phyloP scores from a whole-genome alignment of 169 alveolate genomes.

The Babesia microti region DNA sequence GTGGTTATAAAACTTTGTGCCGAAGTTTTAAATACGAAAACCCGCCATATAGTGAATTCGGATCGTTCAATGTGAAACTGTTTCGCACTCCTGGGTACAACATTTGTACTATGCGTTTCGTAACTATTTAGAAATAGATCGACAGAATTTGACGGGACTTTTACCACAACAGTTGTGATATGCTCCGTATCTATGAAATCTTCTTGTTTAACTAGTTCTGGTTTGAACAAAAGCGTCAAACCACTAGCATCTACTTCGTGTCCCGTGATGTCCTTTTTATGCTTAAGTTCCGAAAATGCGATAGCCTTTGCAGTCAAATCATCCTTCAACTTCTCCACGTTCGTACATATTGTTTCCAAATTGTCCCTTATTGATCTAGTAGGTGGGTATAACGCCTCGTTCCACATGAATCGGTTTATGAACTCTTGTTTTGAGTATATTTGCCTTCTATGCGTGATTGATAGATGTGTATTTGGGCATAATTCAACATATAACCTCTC shows the following conservation, averaged over 20 bases:
- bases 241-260: conserved; percentile 51
- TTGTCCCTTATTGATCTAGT: conserved; percentile 64
- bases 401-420: conserved; percentile 73
- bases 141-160: conserved; percentile 60
- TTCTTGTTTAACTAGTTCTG: conserved; percentile 61
- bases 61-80: conserved; percentile 50
- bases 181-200: conserved; percentile 69
- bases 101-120: conserved; percentile 53
- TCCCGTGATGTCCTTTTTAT: conserved; percentile 30
- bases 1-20: conserved; percentile 53
- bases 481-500: conserved; percentile 52
- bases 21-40: conserved; percentile 58
- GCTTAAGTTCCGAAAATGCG: conserved; percentile 66
- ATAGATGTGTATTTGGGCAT: conserved; percentile 53
- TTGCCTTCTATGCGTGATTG: conserved; percentile 60
- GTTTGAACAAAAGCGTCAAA: conserved; percentile 69
- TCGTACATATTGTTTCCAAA: conserved; percentile 62
- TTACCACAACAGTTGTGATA: conserved; percentile 66
- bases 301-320: conserved; percentile 66
- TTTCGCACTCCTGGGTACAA: conserved; percentile 72
- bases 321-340: conserved; percentile 58
- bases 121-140: conserved; percentile 52
- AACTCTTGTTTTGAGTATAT: conserved; percentile 60
- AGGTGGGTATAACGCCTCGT: conserved; percentile 76
- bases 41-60: conserved; percentile 66